Percentiles rank a stretch among this genome's conserved stretches.
These are phyloP conservation scores for Xylaria sp. DNA, from an alignment of 2,329 filamentous ascomycete genomes.

Conservation along the genomic window DNA sequence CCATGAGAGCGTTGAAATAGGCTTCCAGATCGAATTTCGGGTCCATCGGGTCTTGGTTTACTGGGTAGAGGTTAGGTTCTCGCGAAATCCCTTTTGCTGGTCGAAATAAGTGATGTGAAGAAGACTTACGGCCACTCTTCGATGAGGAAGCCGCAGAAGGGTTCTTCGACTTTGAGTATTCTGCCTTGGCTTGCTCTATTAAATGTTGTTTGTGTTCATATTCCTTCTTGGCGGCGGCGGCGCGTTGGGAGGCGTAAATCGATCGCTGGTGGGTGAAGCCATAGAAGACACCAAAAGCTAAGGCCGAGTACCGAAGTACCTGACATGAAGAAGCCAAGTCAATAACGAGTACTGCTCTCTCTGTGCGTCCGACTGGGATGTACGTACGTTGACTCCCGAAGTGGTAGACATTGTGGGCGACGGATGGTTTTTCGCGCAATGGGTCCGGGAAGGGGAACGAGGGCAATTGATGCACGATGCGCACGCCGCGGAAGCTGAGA, in stretches of 20 bases:
- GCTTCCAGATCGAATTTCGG: slow-evolving; percentile 95
- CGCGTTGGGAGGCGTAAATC: slow-evolving; percentile 77
- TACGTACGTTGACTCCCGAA: slow-evolving; percentile 75
- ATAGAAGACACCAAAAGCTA: slow-evolving; percentile 92
- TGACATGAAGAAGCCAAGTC: slow-evolving; percentile 53
- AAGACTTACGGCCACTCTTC: slow-evolving; percentile 52
- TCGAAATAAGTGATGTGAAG: slow-evolving; percentile 29
- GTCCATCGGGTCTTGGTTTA: slow-evolving; percentile 80
- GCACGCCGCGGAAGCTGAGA: slow-evolving; percentile 44
- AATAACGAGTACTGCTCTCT: slow-evolving; percentile 7
- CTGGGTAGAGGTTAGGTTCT: slow-evolving; percentile 54
- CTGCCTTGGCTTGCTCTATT: slow-evolving; percentile 92
- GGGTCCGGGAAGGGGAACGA: slow-evolving; percentile 41
- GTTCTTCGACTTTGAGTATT: slow-evolving; percentile 82
- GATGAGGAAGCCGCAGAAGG: slow-evolving; percentile 50
- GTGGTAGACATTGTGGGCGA: slow-evolving; percentile 66
- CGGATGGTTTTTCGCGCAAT: slow-evolving; percentile 56
- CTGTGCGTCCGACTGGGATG: slow-evolving; percentile 3
- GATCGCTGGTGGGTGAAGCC: slow-evolving; percentile 92
- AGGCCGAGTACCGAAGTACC: slow-evolving; percentile 97
- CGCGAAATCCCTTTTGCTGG: neutral
- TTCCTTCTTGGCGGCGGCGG: slow-evolving; percentile 78
- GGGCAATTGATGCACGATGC: slow-evolving; percentile 28
- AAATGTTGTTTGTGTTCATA: slow-evolving; percentile 91
- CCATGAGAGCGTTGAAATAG: slow-evolving; percentile 73